Evolutionary conservation across 148 eudicot species (phyloP).

Genomic region (Camellia lanceoleosa): DNA sequence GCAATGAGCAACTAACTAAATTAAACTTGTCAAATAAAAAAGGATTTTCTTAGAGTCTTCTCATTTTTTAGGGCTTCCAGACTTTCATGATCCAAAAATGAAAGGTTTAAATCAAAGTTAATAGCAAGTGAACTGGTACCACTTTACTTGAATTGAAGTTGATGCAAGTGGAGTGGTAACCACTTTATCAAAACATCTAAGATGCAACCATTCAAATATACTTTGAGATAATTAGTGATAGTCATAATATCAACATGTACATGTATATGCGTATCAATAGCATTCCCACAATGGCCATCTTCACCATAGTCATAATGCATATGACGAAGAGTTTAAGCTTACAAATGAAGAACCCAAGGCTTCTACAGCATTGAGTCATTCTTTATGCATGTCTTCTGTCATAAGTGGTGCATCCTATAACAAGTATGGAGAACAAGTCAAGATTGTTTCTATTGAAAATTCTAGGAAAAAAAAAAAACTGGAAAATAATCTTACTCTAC

Average conservation of each 20-base stretch:
- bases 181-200: neutral
- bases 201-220: neutral
- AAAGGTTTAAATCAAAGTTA: slow-evolving; percentile 1
- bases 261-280: neutral
- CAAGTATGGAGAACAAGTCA: slow-evolving; percentile 16
- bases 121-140: neutral
- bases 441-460: neutral
- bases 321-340: slow-evolving; percentile 33
- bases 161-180: too few relatives aligned
- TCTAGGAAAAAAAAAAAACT: neutral
- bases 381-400: slow-evolving; percentile 99
- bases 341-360: slow-evolving; percentile 72
- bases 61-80: neutral
- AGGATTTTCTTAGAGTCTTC: neutral
- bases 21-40: neutral
- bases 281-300: neutral
- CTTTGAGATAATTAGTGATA: neutral
- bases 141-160: neutral
- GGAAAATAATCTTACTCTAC: neutral
- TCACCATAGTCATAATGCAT: neutral
- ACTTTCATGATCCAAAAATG: neutral
- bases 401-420: slow-evolving; percentile 84
- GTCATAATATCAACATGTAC: neutral
- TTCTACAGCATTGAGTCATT: slow-evolving; percentile 74
- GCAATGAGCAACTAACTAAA: neutral